phyloP scores from a whole-genome alignment of 305 asterid genomes.

The Euphrasia arctica region DNA sequence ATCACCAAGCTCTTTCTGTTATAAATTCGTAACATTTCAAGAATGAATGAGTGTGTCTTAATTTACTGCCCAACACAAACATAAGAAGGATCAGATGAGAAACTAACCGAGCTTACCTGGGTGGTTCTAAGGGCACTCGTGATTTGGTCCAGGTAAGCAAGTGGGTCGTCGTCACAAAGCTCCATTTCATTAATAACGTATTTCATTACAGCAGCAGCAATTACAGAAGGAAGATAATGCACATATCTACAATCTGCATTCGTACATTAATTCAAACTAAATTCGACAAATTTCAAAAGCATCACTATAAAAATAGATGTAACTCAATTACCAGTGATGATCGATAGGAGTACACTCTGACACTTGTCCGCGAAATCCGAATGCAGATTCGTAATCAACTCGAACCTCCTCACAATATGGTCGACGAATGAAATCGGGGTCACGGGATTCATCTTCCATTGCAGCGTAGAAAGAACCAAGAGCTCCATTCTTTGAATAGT shows the following conservation, averaged over 20 bases:
- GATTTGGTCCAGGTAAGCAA: slow-evolving; percentile 38
- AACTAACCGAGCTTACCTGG: slow-evolving; percentile 41
- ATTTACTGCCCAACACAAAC: not conserved
- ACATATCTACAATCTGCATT: slow-evolving; percentile 55
- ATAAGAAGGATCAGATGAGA: not conserved
- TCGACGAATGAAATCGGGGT: slow-evolving; percentile 71
- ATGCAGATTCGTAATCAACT: slow-evolving; percentile 37
- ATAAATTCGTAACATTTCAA: slow-evolving; percentile 21
- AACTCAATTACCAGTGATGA: slow-evolving; percentile 43
- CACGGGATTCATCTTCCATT: slow-evolving; percentile 65
- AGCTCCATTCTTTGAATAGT: slow-evolving; percentile 70
- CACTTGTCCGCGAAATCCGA: slow-evolving; percentile 49
- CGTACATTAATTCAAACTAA: not conserved
- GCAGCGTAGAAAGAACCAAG: slow-evolving; percentile 51
- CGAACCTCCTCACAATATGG: slow-evolving; percentile 63
- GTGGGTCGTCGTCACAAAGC: slow-evolving; percentile 30
- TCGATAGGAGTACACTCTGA: slow-evolving; percentile 46
- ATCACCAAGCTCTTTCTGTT: slow-evolving; percentile 48
- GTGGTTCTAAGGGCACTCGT: slow-evolving; percentile 40
- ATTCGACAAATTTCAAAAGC: no score
- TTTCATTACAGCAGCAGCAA: slow-evolving; percentile 59
- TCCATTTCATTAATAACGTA: slow-evolving; percentile 46
- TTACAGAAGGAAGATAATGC: slow-evolving; percentile 62
- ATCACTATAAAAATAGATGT: not conserved
- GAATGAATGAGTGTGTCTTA: not conserved